phyloP scores from a whole-genome alignment of 805 yeast genomes.

The Metschnikowia drakensbergensis region DNA sequence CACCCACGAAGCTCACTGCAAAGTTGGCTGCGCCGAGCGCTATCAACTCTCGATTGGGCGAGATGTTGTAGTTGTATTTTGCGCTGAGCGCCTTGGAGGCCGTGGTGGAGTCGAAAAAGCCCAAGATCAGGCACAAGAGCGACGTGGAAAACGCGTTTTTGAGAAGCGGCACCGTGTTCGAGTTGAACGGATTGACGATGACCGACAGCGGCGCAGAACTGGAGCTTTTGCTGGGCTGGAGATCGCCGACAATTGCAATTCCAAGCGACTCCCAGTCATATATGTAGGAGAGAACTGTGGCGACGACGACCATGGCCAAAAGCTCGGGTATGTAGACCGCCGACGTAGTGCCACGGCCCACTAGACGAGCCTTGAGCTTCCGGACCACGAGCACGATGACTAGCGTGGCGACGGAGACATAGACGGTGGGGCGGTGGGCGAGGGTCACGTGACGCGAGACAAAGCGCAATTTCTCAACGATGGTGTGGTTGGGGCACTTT shows the following conservation, averaged over 20 bases:
- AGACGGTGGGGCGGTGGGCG: slow-evolving; percentile 11
- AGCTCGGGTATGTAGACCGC: slow-evolving; percentile 32
- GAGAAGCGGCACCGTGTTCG: slow-evolving; percentile 19
- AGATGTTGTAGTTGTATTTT: slow-evolving; percentile 29
- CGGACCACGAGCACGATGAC: slow-evolving; percentile 22
- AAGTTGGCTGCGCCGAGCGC: slow-evolving; percentile 32
- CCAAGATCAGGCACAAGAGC: slow-evolving; percentile 31
- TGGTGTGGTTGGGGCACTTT: not conserved
- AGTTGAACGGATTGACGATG: slow-evolving; percentile 23
- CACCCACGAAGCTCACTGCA: slow-evolving; percentile 27
- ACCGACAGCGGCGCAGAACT: not conserved
- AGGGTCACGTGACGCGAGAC: slow-evolving; percentile 4
- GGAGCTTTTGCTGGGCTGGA: slow-evolving; percentile 8
- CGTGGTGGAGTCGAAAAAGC: slow-evolving; percentile 34
- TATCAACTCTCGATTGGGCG: slow-evolving; percentile 31
- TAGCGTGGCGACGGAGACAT: slow-evolving; percentile 22
- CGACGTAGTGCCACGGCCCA: slow-evolving; percentile 14
- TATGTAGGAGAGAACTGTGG: slow-evolving; percentile 25
- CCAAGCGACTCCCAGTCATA: slow-evolving; percentile 26
- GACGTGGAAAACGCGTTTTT: slow-evolving; percentile 27
- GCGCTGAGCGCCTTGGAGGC: slow-evolving; percentile 32
- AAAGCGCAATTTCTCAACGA: slow-evolving; percentile 13
- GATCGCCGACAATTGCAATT: slow-evolving; percentile 29
- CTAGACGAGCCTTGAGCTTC: slow-evolving; percentile 16
- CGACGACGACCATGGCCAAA: slow-evolving; percentile 28